Evolutionary conservation across 352 stramenopile species (phyloP).

Genomic region (Phytophthora hybrid): DNA sequence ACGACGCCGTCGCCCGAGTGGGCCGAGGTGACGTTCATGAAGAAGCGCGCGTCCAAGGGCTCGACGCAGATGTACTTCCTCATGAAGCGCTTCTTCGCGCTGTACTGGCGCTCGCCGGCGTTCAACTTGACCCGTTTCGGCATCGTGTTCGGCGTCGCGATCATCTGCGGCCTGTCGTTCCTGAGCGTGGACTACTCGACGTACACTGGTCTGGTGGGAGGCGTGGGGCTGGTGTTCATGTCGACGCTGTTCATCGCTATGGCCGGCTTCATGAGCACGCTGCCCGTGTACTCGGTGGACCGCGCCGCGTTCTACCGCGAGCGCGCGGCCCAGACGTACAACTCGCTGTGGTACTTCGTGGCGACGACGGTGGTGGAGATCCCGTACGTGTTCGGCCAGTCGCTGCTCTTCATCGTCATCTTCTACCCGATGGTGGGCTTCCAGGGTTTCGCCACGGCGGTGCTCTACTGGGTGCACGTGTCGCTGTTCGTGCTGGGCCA

Average conservation of each 20-base stretch:
- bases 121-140: conserved; percentile 62
- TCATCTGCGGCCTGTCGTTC: conserved; percentile 29
- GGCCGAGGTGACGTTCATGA: conserved; percentile 33
- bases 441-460: conserved; percentile 34
- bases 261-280: conserved; percentile 62
- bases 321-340: conserved; percentile 23
- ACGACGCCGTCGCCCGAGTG: conserved; percentile 13
- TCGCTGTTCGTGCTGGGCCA: conserved; percentile 19
- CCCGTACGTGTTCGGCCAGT: conserved; percentile 42
- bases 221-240: conserved; percentile 67
- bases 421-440: conserved; percentile 55
- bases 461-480: conserved; percentile 23
- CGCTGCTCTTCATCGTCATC: conserved; percentile 45
- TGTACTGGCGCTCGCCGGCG: conserved; percentile 47
- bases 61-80: conserved; percentile 47
- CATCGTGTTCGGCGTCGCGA: conserved; percentile 24
- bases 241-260: conserved; percentile 75
- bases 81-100: conserved; percentile 44
- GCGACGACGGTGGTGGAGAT: conserved; percentile 18
- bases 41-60: conserved; percentile 33
- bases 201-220: conserved; percentile 19
- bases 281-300: conserved; percentile 53
- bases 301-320: conserved; percentile 32
- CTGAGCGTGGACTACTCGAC: conserved; percentile 27
- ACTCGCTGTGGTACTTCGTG: conserved; percentile 31